Percentiles rank a stretch among this genome's conserved stretches.
Conservation (phyloP, 2,329 filamentous ascomycete species). For the Colletotrichum salicis region DNA sequence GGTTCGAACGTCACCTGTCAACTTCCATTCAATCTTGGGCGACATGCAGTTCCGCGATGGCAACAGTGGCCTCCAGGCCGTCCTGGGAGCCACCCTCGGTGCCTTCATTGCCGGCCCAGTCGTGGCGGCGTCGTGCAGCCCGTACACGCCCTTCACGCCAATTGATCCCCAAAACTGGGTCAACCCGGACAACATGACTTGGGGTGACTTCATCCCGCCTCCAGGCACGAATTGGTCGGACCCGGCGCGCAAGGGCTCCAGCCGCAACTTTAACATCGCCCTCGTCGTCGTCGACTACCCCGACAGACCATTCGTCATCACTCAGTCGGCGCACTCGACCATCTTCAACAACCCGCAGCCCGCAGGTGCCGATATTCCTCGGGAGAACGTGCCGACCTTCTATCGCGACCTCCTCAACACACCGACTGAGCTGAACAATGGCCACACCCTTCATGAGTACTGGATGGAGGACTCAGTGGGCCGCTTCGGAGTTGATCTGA, state of each 20-base stretch:
- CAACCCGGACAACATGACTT: slow-evolving; percentile 65
- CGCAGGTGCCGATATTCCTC: slow-evolving; percentile 45
- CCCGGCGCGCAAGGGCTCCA: slow-evolving; percentile 53
- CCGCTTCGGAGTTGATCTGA: slow-evolving; percentile 63
- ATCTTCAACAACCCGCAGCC: slow-evolving; percentile 63
- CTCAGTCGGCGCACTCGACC: slow-evolving; percentile 55
- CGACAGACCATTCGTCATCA: slow-evolving; percentile 61
- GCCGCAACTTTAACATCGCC: slow-evolving; percentile 66
- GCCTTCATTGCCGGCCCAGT: slow-evolving; percentile 16
- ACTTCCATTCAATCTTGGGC: neutral
- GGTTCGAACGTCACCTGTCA: neutral
- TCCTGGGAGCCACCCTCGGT: slow-evolving; percentile 17
- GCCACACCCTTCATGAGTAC: slow-evolving; percentile 65
- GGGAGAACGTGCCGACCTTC: slow-evolving; percentile 59
- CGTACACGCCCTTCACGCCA: slow-evolving; percentile 56
- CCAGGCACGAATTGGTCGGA: slow-evolving; percentile 61
- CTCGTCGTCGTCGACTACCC: slow-evolving; percentile 63
- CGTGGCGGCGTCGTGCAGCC: slow-evolving; percentile 12
- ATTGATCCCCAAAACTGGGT: slow-evolving; percentile 64
- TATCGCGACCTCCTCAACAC: slow-evolving; percentile 63
- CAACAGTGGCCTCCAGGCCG: slow-evolving; percentile 13
- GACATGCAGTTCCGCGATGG: slow-evolving; percentile 21
- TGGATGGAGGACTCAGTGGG: slow-evolving; percentile 68
- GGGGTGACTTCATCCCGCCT: slow-evolving; percentile 58
- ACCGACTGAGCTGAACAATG: slow-evolving; percentile 59